These are phyloP conservation scores for Capsella rubella DNA, from an alignment of 441 rosid species.

Conservation along the genomic window DNA sequence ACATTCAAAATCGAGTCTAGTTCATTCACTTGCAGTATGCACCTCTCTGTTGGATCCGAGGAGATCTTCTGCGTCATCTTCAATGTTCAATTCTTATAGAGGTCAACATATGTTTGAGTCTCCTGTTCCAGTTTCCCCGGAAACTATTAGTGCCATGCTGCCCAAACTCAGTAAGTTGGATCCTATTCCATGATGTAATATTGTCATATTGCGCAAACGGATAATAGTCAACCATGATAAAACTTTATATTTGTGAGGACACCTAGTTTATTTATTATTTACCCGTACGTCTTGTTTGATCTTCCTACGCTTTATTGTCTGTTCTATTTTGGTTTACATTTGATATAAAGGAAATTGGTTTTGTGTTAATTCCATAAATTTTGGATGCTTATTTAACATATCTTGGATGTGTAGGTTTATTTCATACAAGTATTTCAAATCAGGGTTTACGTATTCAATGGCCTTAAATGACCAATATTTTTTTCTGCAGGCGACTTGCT, in stretches of 20 bases:
- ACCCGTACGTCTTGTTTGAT: conserved; percentile 20
- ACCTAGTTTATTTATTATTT: conserved; percentile 3
- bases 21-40: conserved; percentile 93
- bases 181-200: conserved; percentile 37
- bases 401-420: conserved; percentile 9
- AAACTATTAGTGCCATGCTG: conserved; percentile 92
- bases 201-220: conserved; percentile 25
- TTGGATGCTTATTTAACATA: not conserved
- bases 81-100: conserved; percentile 83
- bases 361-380: conserved; percentile 1
- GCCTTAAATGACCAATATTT: conserved; percentile 23
- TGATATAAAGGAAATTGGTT: conserved; percentile 9
- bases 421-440: conserved; percentile 12
- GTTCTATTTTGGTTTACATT: conserved; percentile 10
- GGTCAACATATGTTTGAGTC: conserved; percentile 87
- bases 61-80: conserved; percentile 73
- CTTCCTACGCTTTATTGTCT: conserved; percentile 2
- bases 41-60: conserved; percentile 95
- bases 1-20: conserved; percentile 87
- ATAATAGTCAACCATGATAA: conserved; percentile 1
- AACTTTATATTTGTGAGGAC: conserved; percentile 14
- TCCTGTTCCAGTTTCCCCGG: conserved; percentile 75
- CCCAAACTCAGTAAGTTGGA: conserved; percentile 95
- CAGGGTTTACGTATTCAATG: conserved; percentile 18
- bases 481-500: conserved; percentile 75